phyloP scores from a whole-genome alignment of 176 grass and related monocot genomes.

The Triticum monococcum region DNA sequence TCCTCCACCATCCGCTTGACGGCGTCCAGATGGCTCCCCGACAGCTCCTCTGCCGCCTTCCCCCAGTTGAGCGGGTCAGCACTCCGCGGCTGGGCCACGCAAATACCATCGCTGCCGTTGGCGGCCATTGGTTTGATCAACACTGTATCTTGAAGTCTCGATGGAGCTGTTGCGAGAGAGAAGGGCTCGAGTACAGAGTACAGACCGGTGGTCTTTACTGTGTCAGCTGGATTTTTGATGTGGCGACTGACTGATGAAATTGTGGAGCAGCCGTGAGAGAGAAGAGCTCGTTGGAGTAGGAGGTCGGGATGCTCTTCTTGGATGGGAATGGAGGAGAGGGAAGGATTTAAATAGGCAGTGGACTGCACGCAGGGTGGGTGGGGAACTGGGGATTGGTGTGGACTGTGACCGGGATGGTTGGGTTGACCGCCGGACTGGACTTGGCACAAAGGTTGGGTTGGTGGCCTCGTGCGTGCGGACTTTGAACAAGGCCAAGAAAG shows the following conservation, averaged over 20 bases:
- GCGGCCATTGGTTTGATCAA: not conserved
- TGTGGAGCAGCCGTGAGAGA: not conserved
- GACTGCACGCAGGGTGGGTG: not conserved
- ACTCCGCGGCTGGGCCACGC: not conserved
- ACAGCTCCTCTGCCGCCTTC: conserved; percentile 38
- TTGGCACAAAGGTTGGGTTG: not conserved
- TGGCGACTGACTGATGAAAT: no score
- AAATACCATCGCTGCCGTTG: conserved; percentile 28
- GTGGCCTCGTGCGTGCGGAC: not conserved
- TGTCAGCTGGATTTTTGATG: no score
- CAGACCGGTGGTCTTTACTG: no score
- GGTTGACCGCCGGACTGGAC: not conserved
- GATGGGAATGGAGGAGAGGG: conserved; percentile 9
- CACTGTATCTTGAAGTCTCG: not conserved
- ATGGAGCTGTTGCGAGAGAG: not conserved
- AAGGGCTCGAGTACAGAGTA: conserved; percentile 38
- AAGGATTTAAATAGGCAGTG: conserved; percentile 54
- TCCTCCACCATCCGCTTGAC: conserved; percentile 77
- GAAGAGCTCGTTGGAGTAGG: no score
- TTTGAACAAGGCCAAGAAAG: no score
- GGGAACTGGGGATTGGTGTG: conserved; percentile 6
- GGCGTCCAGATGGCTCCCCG: conserved; percentile 58
- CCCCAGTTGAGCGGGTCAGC: conserved; percentile 69
- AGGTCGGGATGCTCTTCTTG: conserved; percentile 26
- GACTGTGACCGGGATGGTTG: not conserved